Evolutionary conservation across 2,329 filamentous ascomycete genomes (phyloP), one percentile per base, ranked within the genome.

Genomic region (Pestalotiopsis fici): DNA sequence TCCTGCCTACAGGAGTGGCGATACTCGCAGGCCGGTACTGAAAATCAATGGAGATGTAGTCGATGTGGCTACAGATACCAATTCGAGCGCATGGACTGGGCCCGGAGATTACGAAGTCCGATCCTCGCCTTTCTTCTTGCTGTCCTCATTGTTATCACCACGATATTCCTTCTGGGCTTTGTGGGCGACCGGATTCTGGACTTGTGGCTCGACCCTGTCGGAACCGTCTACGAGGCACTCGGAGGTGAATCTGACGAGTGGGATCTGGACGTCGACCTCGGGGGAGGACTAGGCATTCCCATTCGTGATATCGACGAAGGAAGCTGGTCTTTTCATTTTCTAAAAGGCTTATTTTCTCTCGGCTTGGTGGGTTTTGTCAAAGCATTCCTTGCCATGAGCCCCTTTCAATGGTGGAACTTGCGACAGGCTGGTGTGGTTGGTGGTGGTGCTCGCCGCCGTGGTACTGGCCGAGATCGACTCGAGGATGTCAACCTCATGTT

Each of bases 121-220:
- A 78, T 87, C 66, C 84, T 91, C 4, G 92, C 97, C 75, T 82
- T 93, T 35, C 76, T 81, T 1, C 82, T 98, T 72, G 98, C 95
- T 0, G 72, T 93, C 2, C 62, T 85, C 23, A 91, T 97, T 70
- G 87, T 98, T 71, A 67, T 94, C 43, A 69, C 90, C 56, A 86
- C 90, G 64, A 86, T 97, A 28, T 98, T 97, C 75, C 50, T 93
- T 0, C 88, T 98, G 66, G 96, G 96, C 55, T 98, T 98, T 74
- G 81, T 98, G 71, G 95, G 95, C 68, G 95, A 98, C 79, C 95
- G 95, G 1, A 93, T 98, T 68, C 91, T 98, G 78, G 93, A 94
- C 73, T 82, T 97, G 31, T 97, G 95, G 83, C 81, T 95, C 65
- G 94, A 97, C 75, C 94, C 94, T 0, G 80, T 89, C 66, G 88